Evolutionary conservation across 2,329 filamentous ascomycete species (phyloP).

Genomic region (Sporothrix protearum): DNA sequence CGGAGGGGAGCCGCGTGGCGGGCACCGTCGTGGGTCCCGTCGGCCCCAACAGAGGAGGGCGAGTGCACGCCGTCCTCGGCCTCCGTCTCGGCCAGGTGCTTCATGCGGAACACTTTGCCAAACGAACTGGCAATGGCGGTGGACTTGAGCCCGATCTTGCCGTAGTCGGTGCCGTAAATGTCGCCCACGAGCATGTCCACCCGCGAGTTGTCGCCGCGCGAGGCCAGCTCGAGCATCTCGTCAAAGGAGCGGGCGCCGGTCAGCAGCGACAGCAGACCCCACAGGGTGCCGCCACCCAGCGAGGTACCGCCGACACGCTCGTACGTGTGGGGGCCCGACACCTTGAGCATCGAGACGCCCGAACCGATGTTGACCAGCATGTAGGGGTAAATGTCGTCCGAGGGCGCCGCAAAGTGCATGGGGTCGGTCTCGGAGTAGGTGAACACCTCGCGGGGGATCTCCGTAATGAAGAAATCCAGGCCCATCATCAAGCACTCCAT

Average conservation of each 20-base stretch:
- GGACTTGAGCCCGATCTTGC: constrained; percentile 92
- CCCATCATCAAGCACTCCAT: constrained; percentile 98
- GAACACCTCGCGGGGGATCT: constrained; percentile 95
- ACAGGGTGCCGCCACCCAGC: constrained; percentile 92
- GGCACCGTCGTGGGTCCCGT: not conserved
- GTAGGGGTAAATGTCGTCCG: constrained; percentile 76
- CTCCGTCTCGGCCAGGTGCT: constrained; percentile 73
- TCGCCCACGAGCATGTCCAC: constrained; percentile 98
- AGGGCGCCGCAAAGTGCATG: constrained; percentile 78
- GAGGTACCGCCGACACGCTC: constrained; percentile 93
- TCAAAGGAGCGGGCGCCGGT: constrained; percentile 96
- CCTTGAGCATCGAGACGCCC: constrained; percentile 95
- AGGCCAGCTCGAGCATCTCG: constrained; percentile 91
- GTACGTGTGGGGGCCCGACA: constrained; percentile 81
- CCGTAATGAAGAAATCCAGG: constrained; percentile 98
- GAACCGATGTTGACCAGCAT: constrained; percentile 97
- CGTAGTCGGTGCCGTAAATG: constrained; percentile 94
- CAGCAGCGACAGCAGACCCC: constrained; percentile 86
- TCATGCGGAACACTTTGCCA: constrained; percentile 93
- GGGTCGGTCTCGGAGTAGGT: constrained; percentile 89
- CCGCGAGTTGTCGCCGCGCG: constrained; percentile 82
- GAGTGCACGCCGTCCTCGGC: constrained; percentile 66
- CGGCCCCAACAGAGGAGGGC: too few relatives aligned
- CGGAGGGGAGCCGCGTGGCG: not conserved
- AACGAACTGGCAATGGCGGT: constrained; percentile 95